phyloP scores from a whole-genome alignment of 257 asterid genomes.

The Scutellaria minor region DNA sequence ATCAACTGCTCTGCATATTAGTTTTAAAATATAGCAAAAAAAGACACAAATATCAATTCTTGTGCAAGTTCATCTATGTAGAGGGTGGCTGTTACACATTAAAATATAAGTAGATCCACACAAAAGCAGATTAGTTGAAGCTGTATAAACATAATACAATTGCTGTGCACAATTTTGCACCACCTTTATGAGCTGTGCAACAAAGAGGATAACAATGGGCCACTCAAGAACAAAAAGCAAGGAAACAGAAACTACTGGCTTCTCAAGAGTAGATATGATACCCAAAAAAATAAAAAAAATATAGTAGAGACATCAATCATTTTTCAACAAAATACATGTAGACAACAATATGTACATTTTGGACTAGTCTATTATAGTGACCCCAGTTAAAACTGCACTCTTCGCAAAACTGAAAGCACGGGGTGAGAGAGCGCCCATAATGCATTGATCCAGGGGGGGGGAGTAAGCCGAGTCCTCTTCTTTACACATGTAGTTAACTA shows the following conservation, averaged over 20 bases:
- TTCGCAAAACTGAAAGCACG: slow-evolving; percentile 18
- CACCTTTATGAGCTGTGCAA: slow-evolving; percentile 23
- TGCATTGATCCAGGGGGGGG: not conserved
- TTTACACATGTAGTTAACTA: not conserved
- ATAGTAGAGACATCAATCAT: not conserved
- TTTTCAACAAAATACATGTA: not conserved
- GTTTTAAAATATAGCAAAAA: not conserved
- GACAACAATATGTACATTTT: slow-evolving; percentile 16
- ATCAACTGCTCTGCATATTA: not conserved
- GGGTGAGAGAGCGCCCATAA: not conserved
- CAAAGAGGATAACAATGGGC: not conserved
- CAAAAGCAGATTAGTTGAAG: slow-evolving; percentile 25
- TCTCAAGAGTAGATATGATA: not conserved
- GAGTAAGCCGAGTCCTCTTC: not conserved
- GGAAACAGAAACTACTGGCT: not conserved
- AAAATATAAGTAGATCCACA: not conserved
- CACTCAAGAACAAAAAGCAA: not conserved
- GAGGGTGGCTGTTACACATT: not conserved
- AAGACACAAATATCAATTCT: not conserved
- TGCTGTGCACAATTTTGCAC: not conserved
- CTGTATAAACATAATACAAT: slow-evolving; percentile 9
- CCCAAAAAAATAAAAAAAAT: not conserved
- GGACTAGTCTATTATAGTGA: slow-evolving; percentile 18
- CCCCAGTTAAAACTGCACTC: slow-evolving; percentile 15
- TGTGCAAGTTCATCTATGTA: not conserved